These are phyloP conservation scores for Saccharata proteae DNA, from an alignment of 2,329 filamentous ascomycete species.

Conservation along the genomic window DNA sequence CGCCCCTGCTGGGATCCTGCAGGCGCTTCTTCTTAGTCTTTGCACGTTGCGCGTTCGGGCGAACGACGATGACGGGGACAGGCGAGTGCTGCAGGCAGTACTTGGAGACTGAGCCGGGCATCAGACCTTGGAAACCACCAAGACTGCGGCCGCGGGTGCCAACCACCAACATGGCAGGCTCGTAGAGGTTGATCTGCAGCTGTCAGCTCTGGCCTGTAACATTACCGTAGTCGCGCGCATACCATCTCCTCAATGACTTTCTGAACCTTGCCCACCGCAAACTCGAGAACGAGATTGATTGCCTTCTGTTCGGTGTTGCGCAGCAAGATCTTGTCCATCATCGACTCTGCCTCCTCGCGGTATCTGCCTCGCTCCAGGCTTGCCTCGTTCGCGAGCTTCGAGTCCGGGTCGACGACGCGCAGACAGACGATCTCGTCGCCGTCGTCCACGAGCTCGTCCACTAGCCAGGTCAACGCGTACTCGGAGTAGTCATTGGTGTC, in stretches of 20 bases:
- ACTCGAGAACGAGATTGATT: slow-evolving; percentile 75
- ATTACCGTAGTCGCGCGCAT: slow-evolving; percentile 10
- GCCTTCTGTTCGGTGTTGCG: slow-evolving; percentile 76
- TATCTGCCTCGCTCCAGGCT: slow-evolving; percentile 57
- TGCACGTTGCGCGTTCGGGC: slow-evolving; percentile 73
- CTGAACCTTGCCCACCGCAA: slow-evolving; percentile 79
- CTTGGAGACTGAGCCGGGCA: slow-evolving; percentile 84
- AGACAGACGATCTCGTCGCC: slow-evolving; percentile 89
- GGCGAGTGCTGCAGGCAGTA: slow-evolving; percentile 91
- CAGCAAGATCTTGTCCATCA: slow-evolving; percentile 64
- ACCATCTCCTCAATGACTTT: slow-evolving; percentile 86
- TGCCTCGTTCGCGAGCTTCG: slow-evolving; percentile 51
- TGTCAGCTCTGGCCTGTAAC: slow-evolving; percentile 8
- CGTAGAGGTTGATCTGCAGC: slow-evolving; percentile 72
- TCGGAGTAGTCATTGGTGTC: slow-evolving; percentile 89
- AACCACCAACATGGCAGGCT: slow-evolving; percentile 82
- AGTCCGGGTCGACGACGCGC: slow-evolving; percentile 73
- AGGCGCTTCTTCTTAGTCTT: slow-evolving; percentile 82
- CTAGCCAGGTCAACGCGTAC: slow-evolving; percentile 82
- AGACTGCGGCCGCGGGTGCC: slow-evolving; percentile 76
- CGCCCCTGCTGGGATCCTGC: slow-evolving; percentile 61
- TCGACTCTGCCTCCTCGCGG: slow-evolving; percentile 58
- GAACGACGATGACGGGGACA: slow-evolving; percentile 83
- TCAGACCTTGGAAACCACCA: slow-evolving; percentile 72
- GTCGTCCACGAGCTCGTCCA: slow-evolving; percentile 85